Percentiles rank a stretch among this genome's conserved stretches.
These are phyloP conservation scores for Termitomyces bulborhizus DNA, from an alignment of 768 basidiomycete species.

Conservation along the genomic window DNA sequence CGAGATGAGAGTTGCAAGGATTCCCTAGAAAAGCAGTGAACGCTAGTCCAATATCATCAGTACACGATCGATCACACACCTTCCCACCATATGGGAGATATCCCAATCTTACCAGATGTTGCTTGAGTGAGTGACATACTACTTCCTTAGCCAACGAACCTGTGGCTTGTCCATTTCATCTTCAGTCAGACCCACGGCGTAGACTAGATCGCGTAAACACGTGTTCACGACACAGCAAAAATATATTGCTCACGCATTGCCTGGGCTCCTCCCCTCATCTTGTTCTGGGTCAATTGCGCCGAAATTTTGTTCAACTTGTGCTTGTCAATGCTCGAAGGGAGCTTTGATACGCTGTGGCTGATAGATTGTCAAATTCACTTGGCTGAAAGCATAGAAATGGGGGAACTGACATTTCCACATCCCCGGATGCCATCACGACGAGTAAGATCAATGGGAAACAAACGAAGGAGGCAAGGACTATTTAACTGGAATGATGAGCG, in stretches of 20 bases:
- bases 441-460: background rate
- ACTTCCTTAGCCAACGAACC: conserved; percentile 29
- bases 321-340: conserved; percentile 17
- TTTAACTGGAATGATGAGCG: background rate
- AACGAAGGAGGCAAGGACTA: background rate
- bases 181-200: conserved; percentile 71
- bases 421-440: conserved; percentile 40
- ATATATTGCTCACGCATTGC: conserved; percentile 64
- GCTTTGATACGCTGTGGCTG: conserved; percentile 38
- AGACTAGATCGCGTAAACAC: conserved; percentile 38
- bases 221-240: background rate
- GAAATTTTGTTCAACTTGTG: conserved; percentile 70
- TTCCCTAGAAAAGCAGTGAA: conserved; percentile 45
- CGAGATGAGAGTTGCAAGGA: conserved; percentile 81
- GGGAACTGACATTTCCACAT: conserved; percentile 29
- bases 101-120: conserved; percentile 57
- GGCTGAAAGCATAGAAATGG: background rate
- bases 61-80: conserved; percentile 32
- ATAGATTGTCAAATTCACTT: conserved; percentile 2
- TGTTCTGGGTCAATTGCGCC: conserved; percentile 67
- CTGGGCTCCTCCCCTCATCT: conserved; percentile 72
- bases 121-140: background rate
- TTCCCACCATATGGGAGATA: conserved; percentile 91
- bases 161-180: conserved; percentile 84
- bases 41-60: background rate